A percentile compares a stretch with the other conserved stretches of the same genome.
phyloP scores from a whole-genome alignment of 2,329 filamentous ascomycete species.

The Monosporascus sp. region DNA sequence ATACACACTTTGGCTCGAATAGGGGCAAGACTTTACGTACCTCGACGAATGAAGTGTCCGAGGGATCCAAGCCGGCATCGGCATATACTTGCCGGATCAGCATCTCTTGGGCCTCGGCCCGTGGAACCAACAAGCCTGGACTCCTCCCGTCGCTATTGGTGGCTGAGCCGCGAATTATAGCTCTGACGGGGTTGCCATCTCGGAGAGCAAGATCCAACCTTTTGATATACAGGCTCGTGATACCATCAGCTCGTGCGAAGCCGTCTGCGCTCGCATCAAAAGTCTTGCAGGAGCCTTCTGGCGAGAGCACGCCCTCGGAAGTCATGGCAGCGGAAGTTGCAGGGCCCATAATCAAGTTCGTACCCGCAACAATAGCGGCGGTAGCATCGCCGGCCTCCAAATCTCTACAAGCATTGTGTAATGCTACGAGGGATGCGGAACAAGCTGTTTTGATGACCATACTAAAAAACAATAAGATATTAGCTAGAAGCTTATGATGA shows the following conservation, averaged over 20 bases:
- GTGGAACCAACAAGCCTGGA: conserved; percentile 35
- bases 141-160: conserved; percentile 32
- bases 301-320: conserved; percentile 16
- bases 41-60: conserved; percentile 19
- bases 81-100: conserved; percentile 25
- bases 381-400: conserved; percentile 18
- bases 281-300: conserved; percentile 18
- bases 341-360: conserved; percentile 16
- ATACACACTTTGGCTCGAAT: neutral
- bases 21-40: conserved; percentile 4
- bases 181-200: conserved; percentile 17
- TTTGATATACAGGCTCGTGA: conserved; percentile 35
- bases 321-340: conserved; percentile 14
- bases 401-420: conserved; percentile 23
- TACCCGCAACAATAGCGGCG: conserved; percentile 25
- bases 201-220: conserved; percentile 30
- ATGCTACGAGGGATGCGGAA: conserved; percentile 19
- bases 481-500: conserved; percentile 1
- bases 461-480: conserved; percentile 2
- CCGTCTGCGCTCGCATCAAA: conserved; percentile 36
- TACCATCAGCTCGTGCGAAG: conserved; percentile 40
- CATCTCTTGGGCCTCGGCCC: conserved; percentile 17
- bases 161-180: conserved; percentile 25
- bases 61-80: conserved; percentile 9
- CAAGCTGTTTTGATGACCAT: conserved; percentile 25